phyloP scores from a whole-genome alignment of 352 stramenopile species.

The Phytophthora gonapodyides region DNA sequence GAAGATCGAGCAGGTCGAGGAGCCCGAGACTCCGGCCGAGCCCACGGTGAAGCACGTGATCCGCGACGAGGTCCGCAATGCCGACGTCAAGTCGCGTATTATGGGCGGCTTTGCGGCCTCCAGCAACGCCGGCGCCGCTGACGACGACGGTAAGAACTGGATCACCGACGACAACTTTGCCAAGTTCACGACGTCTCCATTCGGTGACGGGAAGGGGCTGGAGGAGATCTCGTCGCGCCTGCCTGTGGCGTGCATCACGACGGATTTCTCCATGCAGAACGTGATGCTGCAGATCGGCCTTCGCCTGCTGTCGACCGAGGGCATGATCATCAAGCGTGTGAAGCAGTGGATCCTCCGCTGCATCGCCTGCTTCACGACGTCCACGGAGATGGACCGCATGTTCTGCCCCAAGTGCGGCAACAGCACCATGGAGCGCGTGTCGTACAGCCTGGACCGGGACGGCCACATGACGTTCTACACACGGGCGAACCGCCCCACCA shows the following conservation, averaged over 20 bases:
- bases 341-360: slow-evolving; percentile 98
- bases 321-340: slow-evolving; percentile 87
- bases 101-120: slow-evolving; percentile 80
- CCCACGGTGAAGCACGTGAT: slow-evolving; percentile 44
- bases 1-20: slow-evolving; percentile 32
- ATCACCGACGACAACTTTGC: slow-evolving; percentile 68
- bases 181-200: slow-evolving; percentile 74
- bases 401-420: slow-evolving; percentile 98
- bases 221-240: slow-evolving; percentile 62
- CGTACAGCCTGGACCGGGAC: slow-evolving; percentile 93
- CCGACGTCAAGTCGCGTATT: slow-evolving; percentile 88
- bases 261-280: slow-evolving; percentile 92
- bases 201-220: slow-evolving; percentile 70
- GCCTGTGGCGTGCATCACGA: slow-evolving; percentile 82
- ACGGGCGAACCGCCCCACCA: slow-evolving; percentile 79
- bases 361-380: slow-evolving; percentile 96
- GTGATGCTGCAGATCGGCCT: slow-evolving; percentile 91
- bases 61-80: slow-evolving; percentile 65
- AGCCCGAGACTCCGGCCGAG: slow-evolving; percentile 22
- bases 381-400: slow-evolving; percentile 90
- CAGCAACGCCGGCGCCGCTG: slow-evolving; percentile 72
- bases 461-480: slow-evolving; percentile 90
- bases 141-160: slow-evolving; percentile 91
- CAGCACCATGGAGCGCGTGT: slow-evolving; percentile 94
- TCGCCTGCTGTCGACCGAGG: slow-evolving; percentile 76